Conservation (phyloP, 1,139 yeast species). For the Hyphopichia pseudoburtonii region DNA sequence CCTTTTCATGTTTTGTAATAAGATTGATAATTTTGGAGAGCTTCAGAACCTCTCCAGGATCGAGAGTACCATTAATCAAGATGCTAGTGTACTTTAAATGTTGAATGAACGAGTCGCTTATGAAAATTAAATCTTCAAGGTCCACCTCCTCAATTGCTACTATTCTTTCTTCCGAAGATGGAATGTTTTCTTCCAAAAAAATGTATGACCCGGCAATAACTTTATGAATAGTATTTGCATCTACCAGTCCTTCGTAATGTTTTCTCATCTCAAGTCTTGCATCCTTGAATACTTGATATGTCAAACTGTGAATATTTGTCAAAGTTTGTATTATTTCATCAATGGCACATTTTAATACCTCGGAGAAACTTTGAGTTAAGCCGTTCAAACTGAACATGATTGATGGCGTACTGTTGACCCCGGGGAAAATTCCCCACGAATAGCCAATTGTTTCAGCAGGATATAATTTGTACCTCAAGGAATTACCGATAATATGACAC, state of each 20-base stretch:
- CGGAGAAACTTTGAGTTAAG: conserved; percentile 33
- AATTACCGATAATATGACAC: conserved; percentile 42
- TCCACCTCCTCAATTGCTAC: conserved; percentile 31
- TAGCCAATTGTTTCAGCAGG: conserved; percentile 52
- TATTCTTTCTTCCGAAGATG: conserved; percentile 50
- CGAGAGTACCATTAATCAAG: conserved; percentile 51
- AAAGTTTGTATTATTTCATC: conserved; percentile 16
- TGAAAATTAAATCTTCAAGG: conserved; percentile 19
- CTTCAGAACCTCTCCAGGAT: conserved; percentile 9
- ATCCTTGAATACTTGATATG: conserved; percentile 37
- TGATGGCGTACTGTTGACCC: conserved; percentile 50
- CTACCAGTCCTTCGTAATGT: conserved; percentile 39
- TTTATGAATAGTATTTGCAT: conserved; percentile 39
- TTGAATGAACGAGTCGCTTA: conserved; percentile 19
- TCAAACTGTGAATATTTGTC: conserved; percentile 10
- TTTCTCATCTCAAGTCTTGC: conserved; percentile 44
- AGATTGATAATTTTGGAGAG: conserved; percentile 14
- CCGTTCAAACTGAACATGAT: conserved; percentile 53
- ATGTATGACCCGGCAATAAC: conserved; percentile 48
- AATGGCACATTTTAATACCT: conserved; percentile 24
- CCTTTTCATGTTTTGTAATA: conserved; percentile 14
- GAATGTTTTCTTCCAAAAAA: conserved; percentile 53
- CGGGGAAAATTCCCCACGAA: conserved; percentile 54
- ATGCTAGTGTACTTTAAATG: conserved; percentile 33
- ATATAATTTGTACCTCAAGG: conserved; percentile 43